Evolutionary conservation across 306 rosid species (phyloP), one percentile per base, ranked within the genome.

Genomic region (Trichosanthes cucumerina): DNA sequence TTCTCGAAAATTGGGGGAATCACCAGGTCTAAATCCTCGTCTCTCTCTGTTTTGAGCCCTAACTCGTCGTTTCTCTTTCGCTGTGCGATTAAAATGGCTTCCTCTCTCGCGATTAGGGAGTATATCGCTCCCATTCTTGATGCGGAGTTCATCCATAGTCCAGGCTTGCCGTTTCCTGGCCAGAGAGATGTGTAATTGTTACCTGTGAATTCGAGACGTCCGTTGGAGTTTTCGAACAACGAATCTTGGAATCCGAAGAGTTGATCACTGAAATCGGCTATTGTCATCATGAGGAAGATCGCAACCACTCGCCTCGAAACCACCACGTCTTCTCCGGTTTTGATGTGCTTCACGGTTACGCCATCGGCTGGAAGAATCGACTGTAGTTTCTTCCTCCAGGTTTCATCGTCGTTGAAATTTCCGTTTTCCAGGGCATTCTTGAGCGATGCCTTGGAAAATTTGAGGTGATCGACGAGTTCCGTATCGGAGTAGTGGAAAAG

Each of bases 221-320:
- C 96, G 49, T 95, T 49, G 0, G 2, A 38, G 60, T 91, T 92
- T 2, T 88, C 92, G 39, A 92, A 92, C 65, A 91, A 24, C 19
- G 1, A 53, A 57, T 95, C 96, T 83, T 92, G 97, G 21, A 92
- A 95, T 31, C 97, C 80, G 70, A 87, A 91, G 7, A 85, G 76
- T 70, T 95, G 98, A 24, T 92, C 96, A 33, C 93, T 87, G 80
- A 95, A 95, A 87, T 91, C 97, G 1, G 97, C 97, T 83, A 92
- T 82, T 3, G 98, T 95, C 93, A 91, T 88, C 90, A 88, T 19
- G 8, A 95, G 73, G 59, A 95, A 95, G 66, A 86, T 34, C 2
- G 90, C 97, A 6, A 92, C 87, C 2, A 92, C 50, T 62, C 96
- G 86, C 56, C 97, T 89, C 0, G 97, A 91, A 64, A 92, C 86